Base-by-base conservation (phyloP, 78 protist genomes). In the Fonticula alba region DNA sequence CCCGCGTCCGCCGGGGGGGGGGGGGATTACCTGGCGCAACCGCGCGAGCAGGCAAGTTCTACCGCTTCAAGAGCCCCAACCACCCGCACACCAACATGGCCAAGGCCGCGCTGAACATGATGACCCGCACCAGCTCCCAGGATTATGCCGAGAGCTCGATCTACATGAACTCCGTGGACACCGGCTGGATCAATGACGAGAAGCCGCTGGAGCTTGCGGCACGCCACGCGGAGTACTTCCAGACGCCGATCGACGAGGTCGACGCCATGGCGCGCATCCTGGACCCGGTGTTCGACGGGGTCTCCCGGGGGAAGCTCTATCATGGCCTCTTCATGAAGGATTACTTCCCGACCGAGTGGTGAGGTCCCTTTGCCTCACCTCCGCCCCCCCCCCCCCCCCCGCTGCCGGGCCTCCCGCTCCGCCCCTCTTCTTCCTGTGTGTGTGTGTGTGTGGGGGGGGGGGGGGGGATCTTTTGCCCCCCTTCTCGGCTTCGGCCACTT, bases 41-140 rank as follows among this genome's bases (percentile, higher is more conserved):
- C n/a, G 7, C 43, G 43, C 43, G 43, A 3, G 43, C 43, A 6
- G 75, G 87, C 49, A 64, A 71, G 60, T 82, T 78, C 59, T 62
- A 50, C 38, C 69, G 81, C 19, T 33, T 52, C 59, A 85, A 87
- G 76, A 54, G 71, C 53, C 43, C 85, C 22, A 50, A 4, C 26
- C 97, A 92, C 72, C 87, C 93, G 54, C 97, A 92, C 84, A 92
- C 92, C 43, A 92, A 92, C 82, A 90, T 90, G 95, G 90, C 90
- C 53, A 88, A 87, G 74, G 83, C 80, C 36, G 79, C 90, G 31
- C 87, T 90, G 61, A 92, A 92, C 76, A 92, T 92, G 96, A 78
- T 86, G 64, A 87, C 92, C 22, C 72, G 94, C 26, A 91, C 94
- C 7, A 20, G 56, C 15, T 83, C 83, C 4, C 47, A 0, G 6